Evolutionary conservation across 352 stramenopile genomes (phyloP), one percentile per base, ranked within the genome.

Genomic region (Pythium vanterpoolii): DNA sequence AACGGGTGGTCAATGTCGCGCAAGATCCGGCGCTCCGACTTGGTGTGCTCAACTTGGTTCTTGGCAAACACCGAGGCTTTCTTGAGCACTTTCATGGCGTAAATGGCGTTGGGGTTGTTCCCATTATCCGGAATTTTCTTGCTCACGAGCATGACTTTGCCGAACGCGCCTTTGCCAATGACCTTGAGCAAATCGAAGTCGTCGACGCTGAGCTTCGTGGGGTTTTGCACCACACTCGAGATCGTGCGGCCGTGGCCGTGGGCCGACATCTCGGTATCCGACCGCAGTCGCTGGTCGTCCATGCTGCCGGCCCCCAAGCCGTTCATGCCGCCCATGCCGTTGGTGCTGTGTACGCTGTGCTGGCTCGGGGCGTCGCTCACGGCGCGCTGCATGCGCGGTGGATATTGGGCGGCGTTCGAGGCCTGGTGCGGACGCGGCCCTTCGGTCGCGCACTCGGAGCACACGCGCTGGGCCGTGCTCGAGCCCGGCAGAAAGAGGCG

Each of bases 151-250:
- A 98, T 97, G 3, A 98, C 95, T 72, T 98, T 98, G 36, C 95
- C 95, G 64, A 98, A 98, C 8, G 90, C 89, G 27, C 95, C 95
- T 64, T 98, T 98, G 26, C 95, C 95, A 49, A 98, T 95, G 19
- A 98, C 92, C 69, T 97, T 97, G 9, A 98, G 76, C 62, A 98
- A 64, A 56, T 98, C 87, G 63, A 98, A 98, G 71, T 98, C 95
- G 38, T 97, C 89, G 18, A 97, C 86, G 49, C 77, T 87, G 23
- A 94, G 71, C 63, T 93, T 93, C 1, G 62, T 40, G 19, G 54
- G 42, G 36, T 59, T 60, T 44, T 69, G 62, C 31, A 26, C 40
- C 19, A 73, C 63, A 10, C 18, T 77, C 50, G 79, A 89, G 46
- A 76, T 74, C 26, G 82, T 84, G 48, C 79, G 72, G 10, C 54